phyloP scores from a whole-genome alignment of 345 rosid species.

The Populus ilicifolia region DNA sequence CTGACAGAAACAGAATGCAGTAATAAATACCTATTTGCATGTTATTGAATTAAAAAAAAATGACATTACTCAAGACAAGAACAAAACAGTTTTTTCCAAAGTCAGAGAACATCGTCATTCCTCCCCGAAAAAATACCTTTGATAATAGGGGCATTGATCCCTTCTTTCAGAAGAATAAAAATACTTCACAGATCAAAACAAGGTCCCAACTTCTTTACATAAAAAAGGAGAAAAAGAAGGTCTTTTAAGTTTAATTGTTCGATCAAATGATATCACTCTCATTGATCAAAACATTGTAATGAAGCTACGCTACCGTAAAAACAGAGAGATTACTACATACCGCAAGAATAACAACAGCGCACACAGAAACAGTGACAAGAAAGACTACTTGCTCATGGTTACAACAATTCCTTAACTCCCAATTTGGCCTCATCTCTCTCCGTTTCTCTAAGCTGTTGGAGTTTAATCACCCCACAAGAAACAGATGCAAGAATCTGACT shows the following conservation, averaged over 20 bases:
- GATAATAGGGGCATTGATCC: background rate
- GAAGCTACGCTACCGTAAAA: background rate
- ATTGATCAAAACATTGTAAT: background rate
- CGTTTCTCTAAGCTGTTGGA: too few species aligned
- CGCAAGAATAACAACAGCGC: conserved; percentile 22
- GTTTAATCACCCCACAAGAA: background rate
- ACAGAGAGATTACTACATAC: background rate
- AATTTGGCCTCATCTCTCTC: conserved; percentile 16
- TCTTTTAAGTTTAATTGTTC: background rate
- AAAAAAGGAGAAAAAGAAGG: background rate
- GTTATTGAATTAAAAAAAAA: background rate
- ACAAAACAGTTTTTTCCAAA: background rate
- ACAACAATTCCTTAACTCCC: conserved; percentile 18
- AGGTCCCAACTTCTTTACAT: background rate
- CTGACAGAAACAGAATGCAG: background rate
- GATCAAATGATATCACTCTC: background rate
- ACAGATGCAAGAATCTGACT: background rate
- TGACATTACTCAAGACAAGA: background rate
- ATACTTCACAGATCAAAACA: background rate
- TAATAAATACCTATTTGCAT: background rate
- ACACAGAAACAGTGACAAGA: conserved; percentile 16
- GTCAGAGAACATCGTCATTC: too few species aligned
- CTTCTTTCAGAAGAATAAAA: background rate
- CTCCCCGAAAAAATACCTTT: background rate
- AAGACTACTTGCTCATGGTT: conserved; percentile 22